Conservation (phyloP, 192 early-diverging fungal species). For the Backusella mclennaniae region DNA sequence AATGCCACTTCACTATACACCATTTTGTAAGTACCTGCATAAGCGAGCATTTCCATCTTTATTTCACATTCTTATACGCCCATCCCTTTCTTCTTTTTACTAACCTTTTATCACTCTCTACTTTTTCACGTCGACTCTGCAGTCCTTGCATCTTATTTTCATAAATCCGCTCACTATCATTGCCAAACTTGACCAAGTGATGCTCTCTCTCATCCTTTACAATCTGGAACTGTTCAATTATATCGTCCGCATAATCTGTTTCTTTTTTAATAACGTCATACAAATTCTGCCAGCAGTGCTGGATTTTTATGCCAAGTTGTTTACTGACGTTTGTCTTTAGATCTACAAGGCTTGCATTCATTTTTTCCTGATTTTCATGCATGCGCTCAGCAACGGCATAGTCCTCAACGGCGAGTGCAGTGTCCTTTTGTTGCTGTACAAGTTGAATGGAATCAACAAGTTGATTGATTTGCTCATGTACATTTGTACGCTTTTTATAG, state of each 20-base stretch:
- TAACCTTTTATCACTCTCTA: not conserved
- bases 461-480: not conserved
- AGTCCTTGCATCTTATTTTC: not conserved
- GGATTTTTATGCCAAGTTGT: not conserved
- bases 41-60: too few relatives aligned
- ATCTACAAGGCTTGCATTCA: not conserved
- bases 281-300: not conserved
- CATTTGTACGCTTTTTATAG: not conserved
- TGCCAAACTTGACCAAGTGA: not conserved
- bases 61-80: not conserved
- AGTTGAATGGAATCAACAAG: not conserved
- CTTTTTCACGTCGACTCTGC: not conserved
- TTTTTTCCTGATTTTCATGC: not conserved
- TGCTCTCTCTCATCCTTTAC: slow-evolving; percentile 1
- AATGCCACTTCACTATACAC: slow-evolving; percentile 12
- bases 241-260: not conserved
- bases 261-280: not conserved
- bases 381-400: not conserved
- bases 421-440: not conserved
- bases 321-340: not conserved
- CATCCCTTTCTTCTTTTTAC: not conserved
- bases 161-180: not conserved
- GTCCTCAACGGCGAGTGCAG: not conserved
- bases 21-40: too few relatives aligned
- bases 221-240: not conserved